phyloP scores from a whole-genome alignment of 2,329 filamentous ascomycete species.

The Sclerotinia borealis region DNA sequence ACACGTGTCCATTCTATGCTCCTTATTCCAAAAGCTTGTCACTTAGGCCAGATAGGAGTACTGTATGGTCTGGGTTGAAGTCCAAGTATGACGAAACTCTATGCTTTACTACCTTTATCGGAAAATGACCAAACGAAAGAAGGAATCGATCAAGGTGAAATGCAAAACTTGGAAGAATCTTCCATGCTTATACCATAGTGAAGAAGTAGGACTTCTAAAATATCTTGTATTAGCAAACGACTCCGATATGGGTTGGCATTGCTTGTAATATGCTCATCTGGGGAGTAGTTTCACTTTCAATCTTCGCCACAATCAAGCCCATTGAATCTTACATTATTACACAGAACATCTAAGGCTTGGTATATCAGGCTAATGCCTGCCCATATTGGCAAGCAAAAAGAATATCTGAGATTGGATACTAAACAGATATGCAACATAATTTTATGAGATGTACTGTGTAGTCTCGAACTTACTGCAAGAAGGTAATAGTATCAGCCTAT shows the following conservation, averaged over 20 bases:
- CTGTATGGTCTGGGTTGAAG: neutral
- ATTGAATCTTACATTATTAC: neutral
- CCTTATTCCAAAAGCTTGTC: neutral
- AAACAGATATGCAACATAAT: too few species aligned
- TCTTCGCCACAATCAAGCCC: neutral
- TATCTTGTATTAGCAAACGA: neutral
- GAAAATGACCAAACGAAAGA: neutral
- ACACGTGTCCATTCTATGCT: neutral
- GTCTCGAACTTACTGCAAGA: too few species aligned
- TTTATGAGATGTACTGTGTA: too few species aligned
- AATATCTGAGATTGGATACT: too few species aligned
- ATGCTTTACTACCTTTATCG: neutral
- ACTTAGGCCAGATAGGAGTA: neutral
- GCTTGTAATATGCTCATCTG: neutral
- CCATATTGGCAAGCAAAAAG: neutral
- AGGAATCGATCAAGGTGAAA: neutral
- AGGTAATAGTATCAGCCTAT: too few species aligned
- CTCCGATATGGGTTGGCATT: too few species aligned
- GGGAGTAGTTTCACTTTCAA: neutral
- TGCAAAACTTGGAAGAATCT: neutral
- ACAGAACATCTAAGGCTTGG: neutral
- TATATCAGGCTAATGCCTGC: neutral
- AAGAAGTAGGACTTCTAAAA: neutral
- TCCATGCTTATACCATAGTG: neutral
- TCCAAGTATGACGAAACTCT: neutral